These are phyloP conservation scores for Diutina siamensis DNA, from an alignment of 1,139 yeast genomes.

Conservation along the genomic window DNA sequence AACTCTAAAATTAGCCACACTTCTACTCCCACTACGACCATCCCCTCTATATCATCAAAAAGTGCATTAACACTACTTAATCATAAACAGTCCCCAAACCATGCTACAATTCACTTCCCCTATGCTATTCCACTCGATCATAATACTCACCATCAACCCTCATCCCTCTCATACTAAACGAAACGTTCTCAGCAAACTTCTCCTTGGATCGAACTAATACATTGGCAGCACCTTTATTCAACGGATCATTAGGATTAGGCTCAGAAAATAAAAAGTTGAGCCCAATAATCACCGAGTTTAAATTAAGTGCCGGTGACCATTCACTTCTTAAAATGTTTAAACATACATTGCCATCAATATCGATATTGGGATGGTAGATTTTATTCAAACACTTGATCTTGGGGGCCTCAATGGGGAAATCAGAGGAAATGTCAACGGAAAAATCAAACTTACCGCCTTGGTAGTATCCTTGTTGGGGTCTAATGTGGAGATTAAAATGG, in stretches of 20 bases:
- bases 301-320: slow-evolving; percentile 88
- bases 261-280: slow-evolving; percentile 76
- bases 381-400: slow-evolving; percentile 59
- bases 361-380: slow-evolving; percentile 92
- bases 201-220: slow-evolving; percentile 48
- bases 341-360: slow-evolving; percentile 82
- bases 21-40: too few relatives aligned
- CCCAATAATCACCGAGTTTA: slow-evolving; percentile 77
- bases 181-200: slow-evolving; percentile 49
- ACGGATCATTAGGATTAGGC: slow-evolving; percentile 87
- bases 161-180: slow-evolving; percentile 62
- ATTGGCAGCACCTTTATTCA: slow-evolving; percentile 83
- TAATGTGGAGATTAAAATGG: slow-evolving; percentile 47
- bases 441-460: slow-evolving; percentile 59
- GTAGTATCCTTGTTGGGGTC: slow-evolving; percentile 78
- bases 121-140: too few relatives aligned
- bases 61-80: too few relatives aligned
- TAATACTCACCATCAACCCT: slow-evolving; percentile 45
- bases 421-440: slow-evolving; percentile 48
- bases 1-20: too few relatives aligned
- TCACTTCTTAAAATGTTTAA: slow-evolving; percentile 85
- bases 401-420: slow-evolving; percentile 91
- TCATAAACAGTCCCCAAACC: too few relatives aligned
- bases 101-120: too few relatives aligned
- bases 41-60: too few relatives aligned